Conservation (phyloP, 805 yeast genomes). For the Candida caryicola region DNA sequence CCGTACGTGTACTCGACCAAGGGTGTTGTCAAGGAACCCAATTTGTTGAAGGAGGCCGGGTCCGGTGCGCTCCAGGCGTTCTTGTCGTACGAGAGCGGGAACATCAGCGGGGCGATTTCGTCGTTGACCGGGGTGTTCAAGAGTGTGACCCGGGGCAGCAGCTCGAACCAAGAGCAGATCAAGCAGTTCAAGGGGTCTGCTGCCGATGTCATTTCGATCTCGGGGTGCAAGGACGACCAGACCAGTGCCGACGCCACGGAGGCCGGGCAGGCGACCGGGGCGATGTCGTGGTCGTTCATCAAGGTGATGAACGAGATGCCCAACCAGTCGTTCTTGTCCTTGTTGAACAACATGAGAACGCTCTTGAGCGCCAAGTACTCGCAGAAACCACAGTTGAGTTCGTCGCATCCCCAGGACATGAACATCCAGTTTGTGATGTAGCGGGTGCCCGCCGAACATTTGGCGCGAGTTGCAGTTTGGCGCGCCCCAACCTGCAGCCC, state of each 20-base stretch:
- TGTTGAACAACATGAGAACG: slow-evolving; percentile 36
- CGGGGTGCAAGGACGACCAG: slow-evolving; percentile 42
- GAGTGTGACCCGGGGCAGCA: slow-evolving; percentile 22
- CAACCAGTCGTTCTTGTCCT: slow-evolving; percentile 32
- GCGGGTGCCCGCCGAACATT: too few relatives aligned
- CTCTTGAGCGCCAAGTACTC: slow-evolving; percentile 30
- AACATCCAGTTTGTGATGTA: slow-evolving; percentile 34
- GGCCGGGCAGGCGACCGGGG: slow-evolving; percentile 36
- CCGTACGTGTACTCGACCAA: slow-evolving; percentile 40
- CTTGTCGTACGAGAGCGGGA: slow-evolving; percentile 31
- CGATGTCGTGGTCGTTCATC: slow-evolving; percentile 40
- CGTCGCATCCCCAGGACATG: slow-evolving; percentile 40
- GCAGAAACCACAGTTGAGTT: slow-evolving; percentile 41
- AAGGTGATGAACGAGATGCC: slow-evolving; percentile 25
- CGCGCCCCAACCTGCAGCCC: too few relatives aligned
- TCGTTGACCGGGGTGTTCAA: slow-evolving; percentile 34
- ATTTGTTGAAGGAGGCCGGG: slow-evolving; percentile 36
- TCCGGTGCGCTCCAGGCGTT: slow-evolving; percentile 31
- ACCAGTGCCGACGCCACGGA: slow-evolving; percentile 40
- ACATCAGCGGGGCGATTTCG: slow-evolving; percentile 37
- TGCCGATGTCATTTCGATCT: slow-evolving; percentile 36
- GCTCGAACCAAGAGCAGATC: slow-evolving; percentile 23
- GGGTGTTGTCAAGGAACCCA: slow-evolving; percentile 41
- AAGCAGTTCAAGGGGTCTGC: slow-evolving; percentile 31
- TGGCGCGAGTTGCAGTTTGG: too few relatives aligned